Evolutionary conservation across 176 grass and related monocot genomes (phyloP).

Genomic region (Dendrocalamus sinicus): DNA sequence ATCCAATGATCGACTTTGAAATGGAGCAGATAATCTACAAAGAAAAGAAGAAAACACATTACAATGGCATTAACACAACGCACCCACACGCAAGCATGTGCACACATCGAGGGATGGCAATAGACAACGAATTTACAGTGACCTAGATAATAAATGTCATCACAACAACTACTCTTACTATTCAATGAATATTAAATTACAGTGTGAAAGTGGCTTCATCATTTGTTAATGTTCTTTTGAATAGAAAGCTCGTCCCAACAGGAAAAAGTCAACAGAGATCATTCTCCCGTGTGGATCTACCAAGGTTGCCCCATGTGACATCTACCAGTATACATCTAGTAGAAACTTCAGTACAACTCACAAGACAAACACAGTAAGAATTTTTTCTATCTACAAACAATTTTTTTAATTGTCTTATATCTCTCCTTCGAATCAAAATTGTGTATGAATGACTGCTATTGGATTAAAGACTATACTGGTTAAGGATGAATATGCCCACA

Average conservation of each 20-base stretch:
- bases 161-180: neutral
- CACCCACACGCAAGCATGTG: neutral
- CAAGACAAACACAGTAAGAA: conserved; percentile 30
- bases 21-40: conserved; percentile 40
- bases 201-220: conserved; percentile 8
- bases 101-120: conserved; percentile 3
- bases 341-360: conserved; percentile 19
- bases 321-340: conserved; percentile 1
- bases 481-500: neutral
- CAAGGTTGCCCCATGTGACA: neutral
- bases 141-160: conserved; percentile 10
- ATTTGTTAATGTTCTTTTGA: neutral
- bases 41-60: conserved; percentile 31
- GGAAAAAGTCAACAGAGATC: neutral
- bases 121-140: conserved; percentile 12
- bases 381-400: neutral
- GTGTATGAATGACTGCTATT: neutral
- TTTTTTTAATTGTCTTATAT: neutral
- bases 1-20: conserved; percentile 51
- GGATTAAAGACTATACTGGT: conserved; percentile 21
- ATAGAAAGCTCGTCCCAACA: neutral
- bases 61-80: conserved; percentile 12
- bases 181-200: conserved; percentile 12
- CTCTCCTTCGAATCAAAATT: neutral
- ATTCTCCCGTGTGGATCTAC: conserved; percentile 15